phyloP scores from a whole-genome alignment of 805 yeast species.

The Candida chauliodis region DNA sequence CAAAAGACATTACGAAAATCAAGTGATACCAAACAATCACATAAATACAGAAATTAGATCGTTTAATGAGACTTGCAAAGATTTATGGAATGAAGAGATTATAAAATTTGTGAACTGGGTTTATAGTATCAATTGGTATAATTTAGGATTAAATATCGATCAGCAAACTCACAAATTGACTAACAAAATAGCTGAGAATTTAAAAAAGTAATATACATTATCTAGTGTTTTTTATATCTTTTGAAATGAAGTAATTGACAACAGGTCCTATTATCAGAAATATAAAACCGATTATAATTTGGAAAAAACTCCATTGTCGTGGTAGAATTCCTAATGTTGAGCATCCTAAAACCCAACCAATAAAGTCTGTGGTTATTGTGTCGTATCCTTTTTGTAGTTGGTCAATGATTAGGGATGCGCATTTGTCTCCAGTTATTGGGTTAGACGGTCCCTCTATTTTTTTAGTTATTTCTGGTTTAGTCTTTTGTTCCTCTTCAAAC shows the following conservation, averaged over 20 bases:
- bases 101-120: slow-evolving; percentile 61
- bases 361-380: slow-evolving; percentile 73
- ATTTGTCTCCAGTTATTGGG: slow-evolving; percentile 63
- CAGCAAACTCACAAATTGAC: slow-evolving; percentile 26
- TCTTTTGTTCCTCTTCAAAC: slow-evolving; percentile 68
- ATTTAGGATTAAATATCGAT: slow-evolving; percentile 34
- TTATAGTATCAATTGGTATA: slow-evolving; percentile 51
- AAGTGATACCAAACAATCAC: slow-evolving; percentile 38
- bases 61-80: slow-evolving; percentile 61
- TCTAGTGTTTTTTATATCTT: slow-evolving; percentile 38
- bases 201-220: slow-evolving; percentile 8
- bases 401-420: slow-evolving; percentile 58
- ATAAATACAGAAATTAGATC: slow-evolving; percentile 27
- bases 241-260: slow-evolving; percentile 45
- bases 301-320: slow-evolving; percentile 51
- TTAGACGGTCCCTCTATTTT: slow-evolving; percentile 80
- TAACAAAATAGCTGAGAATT: slow-evolving; percentile 18
- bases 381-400: slow-evolving; percentile 63
- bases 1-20: slow-evolving; percentile 42
- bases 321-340: slow-evolving; percentile 70
- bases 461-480: slow-evolving; percentile 83
- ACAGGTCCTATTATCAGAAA: slow-evolving; percentile 51
- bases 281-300: slow-evolving; percentile 32
- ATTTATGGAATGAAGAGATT: slow-evolving; percentile 77
- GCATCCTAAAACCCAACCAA: slow-evolving; percentile 77